Conservation (phyloP, 2,329 filamentous ascomycete species). For the Phyllosticta citribraziliensis region DNA sequence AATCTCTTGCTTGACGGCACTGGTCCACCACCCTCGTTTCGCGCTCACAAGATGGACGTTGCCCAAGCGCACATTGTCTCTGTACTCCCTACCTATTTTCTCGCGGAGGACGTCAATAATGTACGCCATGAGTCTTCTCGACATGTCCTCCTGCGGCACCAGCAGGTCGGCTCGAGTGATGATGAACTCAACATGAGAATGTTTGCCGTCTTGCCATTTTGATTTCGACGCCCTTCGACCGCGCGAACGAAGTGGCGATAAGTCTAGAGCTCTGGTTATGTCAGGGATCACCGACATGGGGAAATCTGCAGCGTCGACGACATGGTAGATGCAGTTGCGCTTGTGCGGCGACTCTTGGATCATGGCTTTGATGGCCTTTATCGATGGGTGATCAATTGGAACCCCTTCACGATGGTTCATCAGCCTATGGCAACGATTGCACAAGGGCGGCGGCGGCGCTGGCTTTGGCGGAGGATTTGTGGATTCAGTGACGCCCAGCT, state of each 20-base stretch:
- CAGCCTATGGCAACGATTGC: conserved; percentile 79
- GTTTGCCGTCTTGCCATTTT: conserved; percentile 28
- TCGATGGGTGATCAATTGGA: conserved; percentile 68
- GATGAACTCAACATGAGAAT: conserved; percentile 76
- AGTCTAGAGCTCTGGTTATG: conserved; percentile 58
- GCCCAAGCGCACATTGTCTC: conserved; percentile 62
- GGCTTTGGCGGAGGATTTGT: not conserved
- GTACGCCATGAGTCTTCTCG: conserved; percentile 80
- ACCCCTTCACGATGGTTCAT: conserved; percentile 63
- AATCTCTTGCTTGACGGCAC: conserved; percentile 74
- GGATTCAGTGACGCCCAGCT: not conserved
- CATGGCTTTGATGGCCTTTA: conserved; percentile 72
- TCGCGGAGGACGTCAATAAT: conserved; percentile 67
- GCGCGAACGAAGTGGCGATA: conserved; percentile 64
- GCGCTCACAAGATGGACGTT: conserved; percentile 83
- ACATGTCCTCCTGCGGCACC: conserved; percentile 71
- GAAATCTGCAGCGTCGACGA: conserved; percentile 92
- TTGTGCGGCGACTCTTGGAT: conserved; percentile 82
- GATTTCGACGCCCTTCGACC: conserved; percentile 64
- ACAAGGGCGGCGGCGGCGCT: conserved; percentile 46
- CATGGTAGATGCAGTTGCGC: conserved; percentile 89
- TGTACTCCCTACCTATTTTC: conserved; percentile 57
- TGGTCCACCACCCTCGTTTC: conserved; percentile 84
- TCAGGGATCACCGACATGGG: conserved; percentile 83
- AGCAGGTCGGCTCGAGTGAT: conserved; percentile 83